Evolutionary conservation across 305 asterid genomes (phyloP), one percentile per base, ranked within the genome.

Genomic region (Solanum hybrid): DNA sequence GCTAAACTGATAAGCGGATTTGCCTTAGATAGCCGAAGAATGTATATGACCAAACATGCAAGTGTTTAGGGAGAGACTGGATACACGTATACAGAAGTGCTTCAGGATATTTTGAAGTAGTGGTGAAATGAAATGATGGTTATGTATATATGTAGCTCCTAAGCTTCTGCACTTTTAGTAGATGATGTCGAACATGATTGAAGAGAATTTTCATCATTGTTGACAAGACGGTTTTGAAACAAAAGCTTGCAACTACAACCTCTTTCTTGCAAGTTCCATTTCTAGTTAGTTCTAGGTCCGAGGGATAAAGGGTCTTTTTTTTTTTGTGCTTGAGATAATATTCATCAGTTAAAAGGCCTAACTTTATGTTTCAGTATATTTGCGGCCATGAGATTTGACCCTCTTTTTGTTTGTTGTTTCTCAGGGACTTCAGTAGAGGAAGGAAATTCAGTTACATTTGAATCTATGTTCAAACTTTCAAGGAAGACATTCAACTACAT

Each of bases 401-500:
- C 57, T 2, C n/a, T 34, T 36, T 36, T 15, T 90, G 76, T 17
- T 24, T 12, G 51, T 17, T 10, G 14, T 51, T 61, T 88, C 90
- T 41, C 92, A 92, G 93, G 90, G 83, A 36, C 90, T 57, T 80
- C 87, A 13, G 38, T 31, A 24, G 17, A 45, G 41, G n/a, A 22
- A 38, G 76, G 76, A 89, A 70, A 73, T 38, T 22, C 34, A 41
- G 86, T 20, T 82, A 79, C 89, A 70, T 86, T 92, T 89, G 94
- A 91, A 86, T 89, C 90, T 10, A 37, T 88, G n/a, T 72, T 91
- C 89, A 91, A 92, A 81, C 31, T 92, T 68, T 91, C 93, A 24
- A 88, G 89, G 89, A 90, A 87, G 86, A 90, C 94, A n/a, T 92
- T 92, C 79, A 61, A 75, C 76, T 92, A 91, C 90, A 92, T 92